Conservation (phyloP, 2,329 filamentous ascomycete genomes). For the Colletotrichum godetiae region DNA sequence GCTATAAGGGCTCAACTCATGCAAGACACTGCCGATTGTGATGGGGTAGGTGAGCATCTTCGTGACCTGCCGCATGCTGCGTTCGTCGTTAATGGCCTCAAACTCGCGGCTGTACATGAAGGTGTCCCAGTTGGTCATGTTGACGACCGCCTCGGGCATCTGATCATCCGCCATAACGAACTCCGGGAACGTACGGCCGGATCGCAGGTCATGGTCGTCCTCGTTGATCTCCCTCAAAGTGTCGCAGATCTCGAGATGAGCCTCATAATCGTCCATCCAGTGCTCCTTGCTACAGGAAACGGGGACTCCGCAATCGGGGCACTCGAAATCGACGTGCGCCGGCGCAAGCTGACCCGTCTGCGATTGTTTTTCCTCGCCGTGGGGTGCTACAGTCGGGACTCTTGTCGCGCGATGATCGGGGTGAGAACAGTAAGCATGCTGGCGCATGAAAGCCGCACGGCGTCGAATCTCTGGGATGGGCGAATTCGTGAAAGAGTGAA, state of each 20-base stretch:
- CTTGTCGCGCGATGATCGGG: conserved; percentile 85
- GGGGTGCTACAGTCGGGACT: conserved; percentile 71
- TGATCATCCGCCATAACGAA: conserved; percentile 91
- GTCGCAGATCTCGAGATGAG: conserved; percentile 92
- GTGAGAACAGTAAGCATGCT: conserved; percentile 94
- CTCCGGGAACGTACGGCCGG: conserved; percentile 91
- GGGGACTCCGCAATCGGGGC: conserved; percentile 93
- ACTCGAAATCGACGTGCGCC: conserved; percentile 91
- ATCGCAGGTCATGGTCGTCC: conserved; percentile 94
- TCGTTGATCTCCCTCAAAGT: conserved; percentile 94
- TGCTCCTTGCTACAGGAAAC: conserved; percentile 95
- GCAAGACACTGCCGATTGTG: conserved; percentile 89
- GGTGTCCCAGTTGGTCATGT: conserved; percentile 99
- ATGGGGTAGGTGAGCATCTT: conserved; percentile 92
- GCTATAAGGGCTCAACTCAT: conserved; percentile 93
- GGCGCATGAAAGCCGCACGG: conserved; percentile 89
- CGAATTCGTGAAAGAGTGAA: conserved; percentile 91
- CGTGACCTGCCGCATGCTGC: conserved; percentile 92
- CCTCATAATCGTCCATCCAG: conserved; percentile 96
- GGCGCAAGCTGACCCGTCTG: conserved; percentile 70
- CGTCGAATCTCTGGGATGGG: conserved; percentile 89
- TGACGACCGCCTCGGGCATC: conserved; percentile 91
- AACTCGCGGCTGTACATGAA: conserved; percentile 94
- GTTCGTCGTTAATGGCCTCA: conserved; percentile 88
- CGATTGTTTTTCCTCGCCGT: conserved; percentile 70